Base-by-base conservation (phyloP, 2,329 filamentous ascomycete genomes). In the Pseudogymnoascus sp. region DNA sequence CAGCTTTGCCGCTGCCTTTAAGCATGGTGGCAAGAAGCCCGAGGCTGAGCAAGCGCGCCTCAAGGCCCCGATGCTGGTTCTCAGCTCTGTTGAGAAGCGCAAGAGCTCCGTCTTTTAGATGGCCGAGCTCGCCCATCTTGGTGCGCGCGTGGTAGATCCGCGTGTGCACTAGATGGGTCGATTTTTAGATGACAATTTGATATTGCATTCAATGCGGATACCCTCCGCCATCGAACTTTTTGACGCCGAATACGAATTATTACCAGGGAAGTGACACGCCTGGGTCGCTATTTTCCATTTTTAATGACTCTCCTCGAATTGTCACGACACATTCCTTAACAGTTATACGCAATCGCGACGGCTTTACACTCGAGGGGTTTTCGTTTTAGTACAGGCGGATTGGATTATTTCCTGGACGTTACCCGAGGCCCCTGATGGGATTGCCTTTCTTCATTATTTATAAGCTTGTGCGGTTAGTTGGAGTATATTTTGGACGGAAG, bases 61-160 rank as follows among this genome's bases (percentile, higher is more conserved):
- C 77, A 93, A 88, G 80, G 89, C 89, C 69, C 89, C 91, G 62
- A 88, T 92, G 82, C 85, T 96, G 73, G 89, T 97, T 69, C 83
- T 97, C 69, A 93, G 90, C 69, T 93, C 87, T 75, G 89, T 87
- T 67, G 92, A 96, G 80, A 96, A 96, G 85, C 89, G 92, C 76
- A 96, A 91, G 82, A 88, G 84, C 76, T 79, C 83, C 65, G 76
- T 84, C 73, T 83, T 82, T 72, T 87, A 79, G 79, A 67, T 5
- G 31, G 26, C 26, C 15, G 47, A 33, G 47, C 26, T 33, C 26
- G 26, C 47, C 38, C 62, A 26, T 28, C 11, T 17, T 17, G 57
- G 26, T 17, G 53, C 35, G 66, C 64, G 60, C 44, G 68, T 70
- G 71, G 72, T 74, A 71, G 72, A 74, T 72, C 72, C 70, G 68